Evolutionary conservation across 352 stramenopile genomes (phyloP).

Genomic region (Pythium utonaiense): DNA sequence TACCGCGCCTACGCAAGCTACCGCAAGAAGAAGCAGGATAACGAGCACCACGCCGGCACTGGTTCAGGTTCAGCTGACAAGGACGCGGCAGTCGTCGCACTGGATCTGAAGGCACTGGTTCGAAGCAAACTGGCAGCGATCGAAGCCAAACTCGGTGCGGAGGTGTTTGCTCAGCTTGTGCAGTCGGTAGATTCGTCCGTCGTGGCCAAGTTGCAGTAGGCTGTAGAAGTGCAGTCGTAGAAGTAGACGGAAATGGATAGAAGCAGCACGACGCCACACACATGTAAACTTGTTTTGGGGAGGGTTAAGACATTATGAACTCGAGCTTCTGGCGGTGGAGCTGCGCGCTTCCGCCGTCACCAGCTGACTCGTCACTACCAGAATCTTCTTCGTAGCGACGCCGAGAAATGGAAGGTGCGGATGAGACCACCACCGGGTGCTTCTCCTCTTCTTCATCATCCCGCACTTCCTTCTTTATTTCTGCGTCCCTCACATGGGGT

Average conservation of each 20-base stretch:
- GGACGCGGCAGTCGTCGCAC: constrained; percentile 33
- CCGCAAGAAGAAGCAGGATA: constrained; percentile 17
- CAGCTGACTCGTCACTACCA: not conserved
- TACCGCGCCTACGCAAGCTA: constrained; percentile 55
- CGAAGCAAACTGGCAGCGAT: constrained; percentile 41
- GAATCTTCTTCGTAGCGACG: not conserved
- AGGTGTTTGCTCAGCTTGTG: constrained; percentile 47
- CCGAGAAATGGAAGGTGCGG: not conserved
- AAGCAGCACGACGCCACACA: not conserved
- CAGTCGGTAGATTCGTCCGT: constrained; percentile 58
- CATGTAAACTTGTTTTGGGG: not conserved
- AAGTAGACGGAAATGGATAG: constrained; percentile 2
- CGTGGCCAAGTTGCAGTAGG: constrained; percentile 50
- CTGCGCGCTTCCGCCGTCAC: not conserved
- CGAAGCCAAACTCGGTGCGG: constrained; percentile 32
- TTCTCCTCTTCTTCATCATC: constrained; percentile 7
- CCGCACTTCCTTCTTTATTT: not conserved
- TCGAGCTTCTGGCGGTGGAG: constrained; percentile 8
- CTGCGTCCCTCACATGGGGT: not conserved
- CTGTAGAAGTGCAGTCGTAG: not conserved
- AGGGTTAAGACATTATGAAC: constrained; percentile 26
- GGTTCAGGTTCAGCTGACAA: constrained; percentile 10
- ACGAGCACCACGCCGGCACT: constrained; percentile 18
- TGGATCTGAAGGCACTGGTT: constrained; percentile 47
- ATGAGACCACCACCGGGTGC: not conserved